Evolutionary conservation across 2,329 filamentous ascomycete genomes (phyloP), one percentile per base, ranked within the genome.

Genomic region (Apiospora kogelbergensis): DNA sequence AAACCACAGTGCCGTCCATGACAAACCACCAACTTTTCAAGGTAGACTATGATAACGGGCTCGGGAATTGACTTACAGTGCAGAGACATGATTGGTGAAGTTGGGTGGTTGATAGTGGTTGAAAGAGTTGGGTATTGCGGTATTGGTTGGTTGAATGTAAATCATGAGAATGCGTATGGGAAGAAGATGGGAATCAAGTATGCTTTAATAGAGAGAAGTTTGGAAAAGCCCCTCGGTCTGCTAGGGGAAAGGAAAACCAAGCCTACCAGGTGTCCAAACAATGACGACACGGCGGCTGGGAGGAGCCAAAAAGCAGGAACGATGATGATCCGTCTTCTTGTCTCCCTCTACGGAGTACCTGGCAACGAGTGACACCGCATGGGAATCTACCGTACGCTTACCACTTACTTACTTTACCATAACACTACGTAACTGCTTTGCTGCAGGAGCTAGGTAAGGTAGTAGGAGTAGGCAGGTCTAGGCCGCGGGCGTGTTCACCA

Each of bases 21-120:
- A 6, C 11, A 3, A 20, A 30, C 30, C 3, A 6, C 17, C 42
- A n/a, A n/a, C 42, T 45, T 7, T 45, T n/a, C 42, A n/a, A n/a
- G 5, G 42, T 3, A 45, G 17, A n/a, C 10, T 20, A 37, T 15
- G 46, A 7, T 30, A 42, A 5, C 2, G 10, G 26, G 10, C 3
- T 24, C 9, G 17, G 11, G 60, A 42, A 1, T 7, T 45, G 63
- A 83, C 85, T 80, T 77, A 88, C 86, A 89, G 80, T 88, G 85
- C 73, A 89, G 84, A 86, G 86, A 88, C 86, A 89, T 89, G 77
- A 68, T 85, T 79, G 73, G 65, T 76, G 65, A 64, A 17, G 26
- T 70, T 33, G 57, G n/a, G 45, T 71, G 30, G 24, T 24, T 46
- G 37, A 37, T 57, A 44, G 41, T 66, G 65, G 66, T 66, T n/a